Percentiles rank a stretch among this genome's conserved stretches.
Conservation (phyloP, 176 grass and related monocot genomes). For the Pontederia crassipes region DNA sequence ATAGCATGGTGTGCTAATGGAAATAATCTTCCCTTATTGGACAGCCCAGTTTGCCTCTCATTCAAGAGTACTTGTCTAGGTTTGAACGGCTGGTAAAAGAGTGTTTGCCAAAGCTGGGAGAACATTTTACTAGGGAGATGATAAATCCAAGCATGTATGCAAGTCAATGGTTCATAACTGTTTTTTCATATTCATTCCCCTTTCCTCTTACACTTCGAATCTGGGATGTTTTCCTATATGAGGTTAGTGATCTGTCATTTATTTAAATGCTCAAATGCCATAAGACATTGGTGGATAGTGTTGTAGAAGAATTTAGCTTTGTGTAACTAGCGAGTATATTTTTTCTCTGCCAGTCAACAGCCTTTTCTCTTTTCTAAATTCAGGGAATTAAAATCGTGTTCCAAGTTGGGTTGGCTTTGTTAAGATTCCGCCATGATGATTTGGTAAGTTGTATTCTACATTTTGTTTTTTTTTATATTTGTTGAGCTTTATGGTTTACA, state of each 20-base stretch:
- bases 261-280: too few species aligned
- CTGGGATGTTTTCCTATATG: slow-evolving; percentile 96
- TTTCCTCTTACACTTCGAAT: slow-evolving; percentile 82
- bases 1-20: too few species aligned
- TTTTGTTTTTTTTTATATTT: slow-evolving; percentile 2
- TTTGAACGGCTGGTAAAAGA: slow-evolving; percentile 89
- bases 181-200: slow-evolving; percentile 85
- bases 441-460: slow-evolving; percentile 44
- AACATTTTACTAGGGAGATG: slow-evolving; percentile 90
- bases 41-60: slow-evolving; percentile 69
- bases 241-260: slow-evolving; percentile 18
- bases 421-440: slow-evolving; percentile 85
- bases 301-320: too few species aligned
- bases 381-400: slow-evolving; percentile 83
- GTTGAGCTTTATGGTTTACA: slow-evolving; percentile 7
- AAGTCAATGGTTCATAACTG: slow-evolving; percentile 98
- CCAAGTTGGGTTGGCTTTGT: slow-evolving; percentile 71
- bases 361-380: slow-evolving; percentile 4
- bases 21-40: slow-evolving; percentile 22
- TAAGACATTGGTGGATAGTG: too few species aligned
- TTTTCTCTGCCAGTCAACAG: background rate
- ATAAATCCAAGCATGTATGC: slow-evolving; percentile 98
- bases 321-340: too few species aligned
- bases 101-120: slow-evolving; percentile 68
- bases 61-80: slow-evolving; percentile 75